Base-by-base conservation (phyloP, 2,329 filamentous ascomycete species). In the Zasmidium cellare region DNA sequence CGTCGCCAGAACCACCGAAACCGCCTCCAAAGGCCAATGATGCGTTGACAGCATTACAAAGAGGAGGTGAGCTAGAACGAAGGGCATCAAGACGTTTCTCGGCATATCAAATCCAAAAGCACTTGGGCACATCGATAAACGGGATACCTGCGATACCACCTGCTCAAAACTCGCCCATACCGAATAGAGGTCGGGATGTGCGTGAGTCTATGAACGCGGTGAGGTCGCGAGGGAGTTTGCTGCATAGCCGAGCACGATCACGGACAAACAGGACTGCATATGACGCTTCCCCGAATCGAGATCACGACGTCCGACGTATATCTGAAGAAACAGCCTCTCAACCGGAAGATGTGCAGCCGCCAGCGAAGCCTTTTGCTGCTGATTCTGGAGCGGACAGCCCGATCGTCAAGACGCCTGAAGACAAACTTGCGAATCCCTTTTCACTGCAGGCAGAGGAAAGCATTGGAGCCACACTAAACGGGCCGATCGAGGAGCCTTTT, bases 91-190 rank as follows among this genome's bases (percentile, higher is more conserved):
- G 93, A 65, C 83, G 94, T 69, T 99, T 97, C 72, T 97, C 94
- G 1, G 90, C 92, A 53, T 99, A 97, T 72, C 94, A 99, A 71
- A 96, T 99, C 66, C 91, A 91, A 47, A 97, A 97, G 71, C 92
- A 96, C 68, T 80, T 97, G 1, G 93, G 93, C 11, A 84, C 87
- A 16, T 87, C 88, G 41, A 84, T 89, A 16, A 92, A 87, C 74
- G 91, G 90, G 19, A 88, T 97, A 16, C 91, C 92, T 6, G 89
- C 96, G 70, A 84, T 97, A 19, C 92, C 93, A 23, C 81, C 90
- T 3, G 74, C 80, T 18, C 91, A 96, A 71, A 91, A 87, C 60
- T 88, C 88, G 3, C 91, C 90, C 1, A 83, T 93, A 62, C 92
- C 92, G 3, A 96, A 96, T 70, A 84, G 92, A 61, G 91, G 91